Evolutionary conservation across 106 monocot species (phyloP), one percentile per base, ranked within the genome.

Genomic region (Xerophyta viscosa): DNA sequence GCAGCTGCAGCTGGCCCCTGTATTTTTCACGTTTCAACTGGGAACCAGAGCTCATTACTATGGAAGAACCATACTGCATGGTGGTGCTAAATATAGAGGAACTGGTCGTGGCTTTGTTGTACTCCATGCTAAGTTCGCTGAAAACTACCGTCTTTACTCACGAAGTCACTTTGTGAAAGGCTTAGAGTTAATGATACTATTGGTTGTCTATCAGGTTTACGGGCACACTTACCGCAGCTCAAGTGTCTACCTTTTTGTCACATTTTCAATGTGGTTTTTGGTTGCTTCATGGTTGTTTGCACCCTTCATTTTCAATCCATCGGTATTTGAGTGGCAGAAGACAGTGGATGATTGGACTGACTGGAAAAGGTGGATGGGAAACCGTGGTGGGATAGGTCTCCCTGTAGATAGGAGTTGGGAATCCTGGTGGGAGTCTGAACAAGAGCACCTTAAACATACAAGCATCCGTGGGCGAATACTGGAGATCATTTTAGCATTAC

Each of bases 351-450:
- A 98, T 14, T 98, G 89, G 85, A 86, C 86, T 52, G 98, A 98
- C 14, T 98, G 98, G 98, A 62, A 58, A n/a, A 90, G 82, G 42
- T 99, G 98, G 98, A 90, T 99, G 0, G 77, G 56, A 53, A 90
- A 82, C 59, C 53, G 82, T 7, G 98, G 98, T 46, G 98, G 98
- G 2, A 75, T 99, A 31, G 90, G 98, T 57, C 80, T 99, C 7
- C 90, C 98, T 5, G 82, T 79, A 17, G 83, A 73, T 57, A 99
- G 86, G 50, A 90, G 86, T 61, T 99, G 98, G 98, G 98, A 99
- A 27, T 90, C 90, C 0, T 99, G 98, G 98, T 99, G 90, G 98
- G 82, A 89, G 8, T 85, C 86, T 33, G 98, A 98, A 29, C 98
- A 98, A 55, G 98, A 98, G 29, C 98, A 98, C 56, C 62, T 98